Percentiles rank a stretch among this genome's conserved stretches.
Conservation (phyloP, 805 yeast genomes). For the Ogataea populi-albae region DNA sequence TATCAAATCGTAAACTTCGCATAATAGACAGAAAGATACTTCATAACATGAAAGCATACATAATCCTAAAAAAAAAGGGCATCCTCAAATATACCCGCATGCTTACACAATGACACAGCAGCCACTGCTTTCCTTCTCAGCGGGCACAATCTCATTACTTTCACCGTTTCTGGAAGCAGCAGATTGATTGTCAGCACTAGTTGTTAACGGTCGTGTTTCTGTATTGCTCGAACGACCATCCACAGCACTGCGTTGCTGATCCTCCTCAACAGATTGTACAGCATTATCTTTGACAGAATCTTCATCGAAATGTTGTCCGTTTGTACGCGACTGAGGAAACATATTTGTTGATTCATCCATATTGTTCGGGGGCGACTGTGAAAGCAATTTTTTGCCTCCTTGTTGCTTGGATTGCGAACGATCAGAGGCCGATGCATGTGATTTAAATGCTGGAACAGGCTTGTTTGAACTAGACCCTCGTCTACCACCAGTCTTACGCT, state of each 20-base stretch:
- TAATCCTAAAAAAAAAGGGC: neutral
- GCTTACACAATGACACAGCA: slow-evolving; percentile 7
- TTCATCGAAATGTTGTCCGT: slow-evolving; percentile 1
- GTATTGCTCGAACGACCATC: too few relatives aligned
- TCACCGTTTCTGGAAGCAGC: too few relatives aligned
- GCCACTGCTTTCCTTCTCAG: slow-evolving; percentile 4
- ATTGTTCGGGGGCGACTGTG: too few relatives aligned
- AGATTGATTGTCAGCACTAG: too few relatives aligned
- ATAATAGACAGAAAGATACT: too few relatives aligned
- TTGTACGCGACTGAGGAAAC: slow-evolving; percentile 3
- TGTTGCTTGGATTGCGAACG: slow-evolving; percentile 1
- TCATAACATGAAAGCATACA: too few relatives aligned
- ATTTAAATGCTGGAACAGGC: slow-evolving; percentile 25
- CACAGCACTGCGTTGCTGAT: too few relatives aligned
- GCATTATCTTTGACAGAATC: slow-evolving; percentile 1
- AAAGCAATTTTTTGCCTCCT: neutral
- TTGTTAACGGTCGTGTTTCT: too few relatives aligned
- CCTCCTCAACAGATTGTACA: too few relatives aligned
- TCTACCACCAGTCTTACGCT: slow-evolving; percentile 15
- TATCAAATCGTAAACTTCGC: too few relatives aligned
- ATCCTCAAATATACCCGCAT: slow-evolving; percentile 1
- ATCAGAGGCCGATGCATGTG: slow-evolving; percentile 2
- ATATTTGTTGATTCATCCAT: neutral
- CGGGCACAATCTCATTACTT: too few relatives aligned
- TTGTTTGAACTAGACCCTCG: slow-evolving; percentile 25